phyloP scores from a whole-genome alignment of 2,329 filamentous ascomycete species.

The Pseudocercospora musae region DNA sequence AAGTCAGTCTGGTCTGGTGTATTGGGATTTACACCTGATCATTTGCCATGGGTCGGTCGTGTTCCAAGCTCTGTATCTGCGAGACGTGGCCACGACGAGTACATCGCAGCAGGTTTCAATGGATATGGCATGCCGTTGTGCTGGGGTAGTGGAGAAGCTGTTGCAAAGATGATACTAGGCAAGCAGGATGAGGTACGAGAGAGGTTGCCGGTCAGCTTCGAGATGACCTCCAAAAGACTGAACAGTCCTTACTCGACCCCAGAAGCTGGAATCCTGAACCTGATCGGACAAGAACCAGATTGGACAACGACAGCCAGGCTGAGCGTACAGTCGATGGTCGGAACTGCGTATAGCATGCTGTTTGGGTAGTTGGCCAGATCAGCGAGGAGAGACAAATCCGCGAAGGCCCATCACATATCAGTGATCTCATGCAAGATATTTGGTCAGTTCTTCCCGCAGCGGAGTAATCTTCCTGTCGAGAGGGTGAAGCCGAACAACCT shows the following conservation, averaged over 20 bases:
- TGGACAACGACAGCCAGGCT: not conserved
- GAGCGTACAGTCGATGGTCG: not conserved
- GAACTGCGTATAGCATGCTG: not conserved
- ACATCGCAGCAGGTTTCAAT: conserved; percentile 22
- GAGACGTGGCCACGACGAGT: conserved; percentile 17
- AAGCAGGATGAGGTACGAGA: conserved; percentile 11
- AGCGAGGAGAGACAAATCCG: not conserved
- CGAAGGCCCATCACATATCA: no score
- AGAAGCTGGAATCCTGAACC: conserved; percentile 14
- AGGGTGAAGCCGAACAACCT: not conserved
- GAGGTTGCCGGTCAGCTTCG: not conserved
- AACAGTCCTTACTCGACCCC: conserved; percentile 11
- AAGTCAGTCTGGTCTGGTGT: conserved; percentile 19
- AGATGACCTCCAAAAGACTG: conserved; percentile 14
- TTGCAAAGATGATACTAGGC: conserved; percentile 23
- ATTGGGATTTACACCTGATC: conserved; percentile 19
- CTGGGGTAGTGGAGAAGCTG: conserved; percentile 24
- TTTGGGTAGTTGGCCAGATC: not conserved
- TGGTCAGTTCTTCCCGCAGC: not conserved
- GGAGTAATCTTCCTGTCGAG: not conserved
- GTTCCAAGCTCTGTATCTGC: conserved; percentile 6
- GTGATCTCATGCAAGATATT: not conserved
- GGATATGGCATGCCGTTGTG: conserved; percentile 25
- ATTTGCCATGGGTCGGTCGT: conserved; percentile 18
- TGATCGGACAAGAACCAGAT: conserved; percentile 15